A percentile compares a stretch with the other conserved stretches of the same genome.
Evolutionary conservation across 345 rosid genomes (phyloP).

Genomic region (Adansonia digitata): DNA sequence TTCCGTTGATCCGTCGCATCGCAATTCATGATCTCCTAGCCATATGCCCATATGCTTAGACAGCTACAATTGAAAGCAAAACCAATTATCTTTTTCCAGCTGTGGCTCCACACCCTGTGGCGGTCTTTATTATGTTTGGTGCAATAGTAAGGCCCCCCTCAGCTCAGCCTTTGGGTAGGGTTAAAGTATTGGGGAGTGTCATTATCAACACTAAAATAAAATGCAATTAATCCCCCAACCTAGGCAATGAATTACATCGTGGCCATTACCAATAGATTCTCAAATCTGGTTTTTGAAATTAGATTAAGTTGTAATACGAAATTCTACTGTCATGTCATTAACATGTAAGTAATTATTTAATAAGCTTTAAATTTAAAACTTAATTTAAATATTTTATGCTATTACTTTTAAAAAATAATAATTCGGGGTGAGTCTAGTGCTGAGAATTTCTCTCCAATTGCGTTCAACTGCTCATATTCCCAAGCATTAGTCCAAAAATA

Average conservation of each 20-base stretch:
- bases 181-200: slow-evolving; percentile 13
- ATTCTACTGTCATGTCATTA: neutral
- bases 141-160: slow-evolving; percentile 1
- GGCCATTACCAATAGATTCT: neutral
- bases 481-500: too few species aligned
- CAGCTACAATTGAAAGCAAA: neutral
- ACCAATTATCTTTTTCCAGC: neutral
- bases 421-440: neutral
- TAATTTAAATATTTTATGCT: too few species aligned
- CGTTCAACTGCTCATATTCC: neutral
- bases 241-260: neutral
- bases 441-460: neutral
- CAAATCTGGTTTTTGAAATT: neutral
- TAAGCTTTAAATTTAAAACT: too few species aligned
- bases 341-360: neutral
- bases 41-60: neutral
- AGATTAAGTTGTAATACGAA: neutral
- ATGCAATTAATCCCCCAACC: neutral
- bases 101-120: neutral
- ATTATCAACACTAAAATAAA: slow-evolving; percentile 5
- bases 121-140: neutral
- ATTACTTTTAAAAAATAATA: too few species aligned
- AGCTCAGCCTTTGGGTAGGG: neutral
- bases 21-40: neutral
- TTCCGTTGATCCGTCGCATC: neutral